A percentile compares a stretch with the other conserved stretches of the same genome.
Conservation (phyloP, 2,329 filamentous ascomycete genomes). For the Fusarium fujikuroi region DNA sequence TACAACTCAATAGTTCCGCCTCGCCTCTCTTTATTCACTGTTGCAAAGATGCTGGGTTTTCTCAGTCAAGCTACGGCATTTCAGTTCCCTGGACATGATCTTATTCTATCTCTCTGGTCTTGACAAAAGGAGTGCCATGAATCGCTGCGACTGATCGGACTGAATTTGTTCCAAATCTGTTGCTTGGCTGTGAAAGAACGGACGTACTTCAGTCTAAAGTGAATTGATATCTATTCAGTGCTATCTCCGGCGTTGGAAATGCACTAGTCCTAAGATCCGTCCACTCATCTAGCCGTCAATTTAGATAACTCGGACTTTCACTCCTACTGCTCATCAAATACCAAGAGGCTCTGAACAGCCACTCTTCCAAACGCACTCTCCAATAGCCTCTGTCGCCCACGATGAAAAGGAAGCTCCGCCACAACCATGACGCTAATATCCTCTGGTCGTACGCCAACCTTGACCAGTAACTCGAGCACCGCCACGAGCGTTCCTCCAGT, state of each 20-base stretch:
- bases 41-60: neutral
- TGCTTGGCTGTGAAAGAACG: fast-evolving
- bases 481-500: constrained; percentile 65
- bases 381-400: constrained; percentile 60
- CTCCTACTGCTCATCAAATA: constrained; percentile 44
- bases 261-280: too few relatives aligned
- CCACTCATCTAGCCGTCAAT: too few relatives aligned
- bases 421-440: constrained; percentile 63
- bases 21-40: neutral
- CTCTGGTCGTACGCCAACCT: constrained; percentile 54
- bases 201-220: neutral
- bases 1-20: fast-evolving
- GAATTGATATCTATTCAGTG: neutral
- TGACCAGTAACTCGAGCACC: constrained; percentile 58
- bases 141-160: neutral
- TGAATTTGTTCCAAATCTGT: neutral
- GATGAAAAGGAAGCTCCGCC: constrained; percentile 64
- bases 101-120: neutral
- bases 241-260: fast-evolving
- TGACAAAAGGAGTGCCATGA: neutral
- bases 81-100: too few relatives aligned
- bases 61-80: neutral
- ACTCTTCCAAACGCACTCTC: constrained; percentile 61
- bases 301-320: fast-evolving
- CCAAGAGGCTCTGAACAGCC: constrained; percentile 63